Evolutionary conservation across 2,329 filamentous ascomycete species (phyloP).

Genomic region (Epichloe uncinata): DNA sequence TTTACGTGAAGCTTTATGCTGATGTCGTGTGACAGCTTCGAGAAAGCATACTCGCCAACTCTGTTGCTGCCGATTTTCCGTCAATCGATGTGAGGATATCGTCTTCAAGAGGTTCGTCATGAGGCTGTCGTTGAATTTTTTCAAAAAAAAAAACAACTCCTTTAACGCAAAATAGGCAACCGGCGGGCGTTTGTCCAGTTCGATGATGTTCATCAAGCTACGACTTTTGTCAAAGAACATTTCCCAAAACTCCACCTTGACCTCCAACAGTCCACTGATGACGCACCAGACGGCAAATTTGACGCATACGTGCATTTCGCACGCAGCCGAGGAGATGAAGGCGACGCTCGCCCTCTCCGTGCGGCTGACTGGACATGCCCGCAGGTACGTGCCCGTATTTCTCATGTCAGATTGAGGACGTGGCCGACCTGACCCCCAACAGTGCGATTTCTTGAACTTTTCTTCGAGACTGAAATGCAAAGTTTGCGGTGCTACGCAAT

Average conservation of each 20-base stretch:
- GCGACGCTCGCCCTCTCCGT: constrained; percentile 14
- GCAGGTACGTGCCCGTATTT: constrained; percentile 13
- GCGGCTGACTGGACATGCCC: constrained; percentile 23
- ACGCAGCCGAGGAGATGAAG: constrained; percentile 21
- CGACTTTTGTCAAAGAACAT: constrained; percentile 28
- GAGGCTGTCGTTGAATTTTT: no score
- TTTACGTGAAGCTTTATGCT: not conserved
- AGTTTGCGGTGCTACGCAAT: constrained; percentile 20
- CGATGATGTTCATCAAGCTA: constrained; percentile 24
- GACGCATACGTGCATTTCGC: constrained; percentile 28
- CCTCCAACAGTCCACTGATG: constrained; percentile 24
- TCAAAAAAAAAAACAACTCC: not conserved
- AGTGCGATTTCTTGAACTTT: constrained; percentile 28
- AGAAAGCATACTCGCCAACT: constrained; percentile 20
- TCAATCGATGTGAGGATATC: constrained; percentile 27
- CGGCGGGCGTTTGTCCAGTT: constrained; percentile 30
- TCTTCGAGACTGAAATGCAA: constrained; percentile 25
- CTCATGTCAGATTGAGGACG: not conserved
- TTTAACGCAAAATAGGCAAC: constrained; percentile 17
- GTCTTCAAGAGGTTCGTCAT: constrained; percentile 19
- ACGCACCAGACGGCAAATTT: constrained; percentile 24
- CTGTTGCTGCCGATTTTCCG: constrained; percentile 22
- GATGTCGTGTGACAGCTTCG: constrained; percentile 18
- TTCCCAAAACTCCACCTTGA: constrained; percentile 26
- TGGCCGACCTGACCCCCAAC: not conserved